Percentiles rank a stretch among this genome's conserved stretches.
Conservation (phyloP, 805 yeast genomes). For the Wickerhamiella brachini region DNA sequence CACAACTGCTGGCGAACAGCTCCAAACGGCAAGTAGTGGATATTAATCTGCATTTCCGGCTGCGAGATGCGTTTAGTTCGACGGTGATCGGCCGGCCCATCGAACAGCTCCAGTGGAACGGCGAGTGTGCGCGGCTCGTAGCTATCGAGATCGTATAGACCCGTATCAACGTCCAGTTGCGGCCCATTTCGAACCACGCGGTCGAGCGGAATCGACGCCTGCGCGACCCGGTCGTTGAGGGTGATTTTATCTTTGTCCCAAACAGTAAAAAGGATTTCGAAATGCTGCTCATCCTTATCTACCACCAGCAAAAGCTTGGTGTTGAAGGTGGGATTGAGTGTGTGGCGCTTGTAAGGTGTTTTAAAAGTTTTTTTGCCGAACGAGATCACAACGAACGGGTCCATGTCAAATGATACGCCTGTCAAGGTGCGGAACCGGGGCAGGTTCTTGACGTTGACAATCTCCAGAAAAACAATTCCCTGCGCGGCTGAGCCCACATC, state of each 20-base stretch:
- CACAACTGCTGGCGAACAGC: slow-evolving; percentile 56
- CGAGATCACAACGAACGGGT: slow-evolving; percentile 85
- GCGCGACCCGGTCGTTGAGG: slow-evolving; percentile 71
- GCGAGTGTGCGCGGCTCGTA: slow-evolving; percentile 9
- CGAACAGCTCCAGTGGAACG: slow-evolving; percentile 12
- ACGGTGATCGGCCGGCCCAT: slow-evolving; percentile 6
- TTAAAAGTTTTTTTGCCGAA: slow-evolving; percentile 80
- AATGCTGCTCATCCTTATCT: slow-evolving; percentile 47
- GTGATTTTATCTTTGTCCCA: slow-evolving; percentile 78
- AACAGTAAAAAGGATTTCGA: slow-evolving; percentile 54
- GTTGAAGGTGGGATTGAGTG: slow-evolving; percentile 67
- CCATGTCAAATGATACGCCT: slow-evolving; percentile 81
- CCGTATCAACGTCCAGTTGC: slow-evolving; percentile 23
- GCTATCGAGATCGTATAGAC: slow-evolving; percentile 20
- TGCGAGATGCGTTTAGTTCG: slow-evolving; percentile 15
- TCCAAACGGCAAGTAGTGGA: slow-evolving; percentile 54
- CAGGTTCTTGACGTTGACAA: slow-evolving; percentile 56
- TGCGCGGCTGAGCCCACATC: slow-evolving; percentile 19
- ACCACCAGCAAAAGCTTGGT: slow-evolving; percentile 73
- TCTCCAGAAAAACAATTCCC: slow-evolving; percentile 70
- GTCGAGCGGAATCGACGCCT: slow-evolving; percentile 40
- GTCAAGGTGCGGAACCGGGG: slow-evolving; percentile 66
- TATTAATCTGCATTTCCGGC: slow-evolving; percentile 46
- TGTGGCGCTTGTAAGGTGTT: slow-evolving; percentile 74
- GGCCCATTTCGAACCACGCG: slow-evolving; percentile 30